Evolutionary conservation across 192 early-diverging fungal species (phyloP), one percentile per base, ranked within the genome.

Genomic region (Geranomyces michiganensis): DNA sequence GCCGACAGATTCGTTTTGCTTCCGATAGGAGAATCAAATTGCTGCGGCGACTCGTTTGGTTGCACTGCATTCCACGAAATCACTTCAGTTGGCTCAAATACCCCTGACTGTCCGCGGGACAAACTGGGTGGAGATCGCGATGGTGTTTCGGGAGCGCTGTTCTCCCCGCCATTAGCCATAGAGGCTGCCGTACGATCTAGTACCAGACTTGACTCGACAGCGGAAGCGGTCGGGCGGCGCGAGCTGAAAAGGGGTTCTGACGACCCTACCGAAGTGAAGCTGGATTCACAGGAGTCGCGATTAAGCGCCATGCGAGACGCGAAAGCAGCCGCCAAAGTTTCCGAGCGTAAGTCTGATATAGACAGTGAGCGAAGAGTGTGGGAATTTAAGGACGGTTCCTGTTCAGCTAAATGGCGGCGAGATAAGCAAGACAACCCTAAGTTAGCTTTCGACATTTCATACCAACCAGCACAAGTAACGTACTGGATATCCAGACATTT

Each of bases 21-120:
- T 4, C 41, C 22, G 17, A 15, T 22, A 13, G 68, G 68, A 31
- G 68, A 70, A 13, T 45, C 43, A 61, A 70, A 70, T 26, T 70
- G 21, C 30, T 30, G 21, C 0, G 17, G 30, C 6, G 15, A 8
- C 27, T 21, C 26, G 17, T 41, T 32, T 24, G 59, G 68, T 31
- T 70, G 68, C 15, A 70, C 68, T 10, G 68, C 55, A 43, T 70
- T 70, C 68, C 68, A 70, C n/a, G 68, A 60, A 26, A 70, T 27
- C 17, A 70, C 68, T 13, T 70, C 68, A 0, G 51, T 22, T 15
- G 68, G 56, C 17, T 70, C 66, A 21, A 68, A 36, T 9, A 65
- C 64, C 4, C 6, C 15, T 17, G 58, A 60, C 14, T n/a, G 51
- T 4, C 51, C 26, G 6, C 51, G 51, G 4, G 21, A 15, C 4